Base-by-base conservation (phyloP, 2,329 filamentous ascomycete genomes). In the Leptographium procerum region DNA sequence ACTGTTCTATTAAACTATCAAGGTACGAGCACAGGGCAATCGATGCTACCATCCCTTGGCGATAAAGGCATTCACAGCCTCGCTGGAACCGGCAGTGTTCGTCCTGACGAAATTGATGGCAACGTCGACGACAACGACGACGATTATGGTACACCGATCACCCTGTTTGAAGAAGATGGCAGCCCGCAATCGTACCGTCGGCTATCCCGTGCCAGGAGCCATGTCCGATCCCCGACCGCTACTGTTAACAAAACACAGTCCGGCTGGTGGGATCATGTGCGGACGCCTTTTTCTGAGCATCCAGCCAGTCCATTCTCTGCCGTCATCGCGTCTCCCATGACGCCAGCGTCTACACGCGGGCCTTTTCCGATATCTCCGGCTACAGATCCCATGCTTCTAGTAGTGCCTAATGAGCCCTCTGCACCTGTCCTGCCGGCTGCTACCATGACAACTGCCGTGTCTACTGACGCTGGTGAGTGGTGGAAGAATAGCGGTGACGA, bases 231-330 rank as follows among this genome's bases (percentile, higher is more conserved):
- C 70, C 73, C 48, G 69, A 76, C 51, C 2, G 57, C 51, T 69
- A 76, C 79, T 47, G 81, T 80, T 31, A 78, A 75, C 48, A 78
- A 53, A 2, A 60, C 81, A 13, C 78, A 77, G 58, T 86, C 85
- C 29, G 87, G 87, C 24, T 91, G 87, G 87, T 91, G 87, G 87
- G 88, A 89, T 65, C 78, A 88, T 63, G 82, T 91, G 58, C 85
- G 81, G 9, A 88, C 87, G 1, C 87, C 87, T 0, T 90, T 90
- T 65, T 65, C 71, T 19, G 75, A 79, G 33, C 65, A 66, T 36
- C 64, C 77, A 64, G 65, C 70, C 16, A 77, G 75, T 43, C 75
- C 78, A 26, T 71, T 74, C 52, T 72, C 71, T 52, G 70, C 71
- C 52, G 70, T 66, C 64, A 59, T 69, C 55, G 69, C 66, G 57